Conservation (phyloP, 2,329 filamentous ascomycete genomes). For the Cyphellophora attinorum region DNA sequence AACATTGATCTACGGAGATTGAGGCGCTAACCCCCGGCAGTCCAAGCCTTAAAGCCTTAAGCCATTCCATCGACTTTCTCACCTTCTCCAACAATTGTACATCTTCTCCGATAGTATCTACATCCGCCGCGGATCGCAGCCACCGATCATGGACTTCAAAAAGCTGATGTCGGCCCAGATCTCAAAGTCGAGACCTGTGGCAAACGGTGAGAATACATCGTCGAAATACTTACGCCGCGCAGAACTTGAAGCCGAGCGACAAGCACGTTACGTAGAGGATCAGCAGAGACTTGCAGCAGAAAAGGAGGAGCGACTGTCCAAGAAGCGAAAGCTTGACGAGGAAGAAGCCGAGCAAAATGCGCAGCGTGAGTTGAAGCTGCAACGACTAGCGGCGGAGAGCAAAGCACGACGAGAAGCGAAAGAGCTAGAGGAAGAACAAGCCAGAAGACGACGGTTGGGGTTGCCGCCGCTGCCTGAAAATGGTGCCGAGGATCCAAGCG, state of each 20-base stretch:
- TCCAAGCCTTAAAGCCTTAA: no score
- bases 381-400: constrained; percentile 71
- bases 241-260: constrained; percentile 74
- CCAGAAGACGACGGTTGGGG: constrained; percentile 65
- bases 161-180: constrained; percentile 89
- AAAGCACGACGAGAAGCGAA: constrained; percentile 58
- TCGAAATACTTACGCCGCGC: constrained; percentile 73
- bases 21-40: no score
- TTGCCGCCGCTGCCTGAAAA: constrained; percentile 59
- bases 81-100: no score
- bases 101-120: no score
- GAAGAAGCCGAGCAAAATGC: constrained; percentile 64
- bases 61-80: no score
- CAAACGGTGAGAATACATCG: constrained; percentile 17
- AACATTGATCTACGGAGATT: no score
- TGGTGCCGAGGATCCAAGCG: constrained; percentile 43
- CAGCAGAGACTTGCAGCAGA: constrained; percentile 65
- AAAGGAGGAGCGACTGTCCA: constrained; percentile 57
- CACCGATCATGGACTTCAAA: constrained; percentile 98
- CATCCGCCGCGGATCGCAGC: no score
- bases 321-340: constrained; percentile 84
- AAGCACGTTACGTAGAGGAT: constrained; percentile 70
- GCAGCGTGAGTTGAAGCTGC: constrained; percentile 71
- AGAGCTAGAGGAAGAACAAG: constrained; percentile 63
- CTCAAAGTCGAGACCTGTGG: constrained; percentile 58